Evolutionary conservation across 2,329 filamentous ascomycete species (phyloP).

Genomic region (Botrytis paeoniae): DNA sequence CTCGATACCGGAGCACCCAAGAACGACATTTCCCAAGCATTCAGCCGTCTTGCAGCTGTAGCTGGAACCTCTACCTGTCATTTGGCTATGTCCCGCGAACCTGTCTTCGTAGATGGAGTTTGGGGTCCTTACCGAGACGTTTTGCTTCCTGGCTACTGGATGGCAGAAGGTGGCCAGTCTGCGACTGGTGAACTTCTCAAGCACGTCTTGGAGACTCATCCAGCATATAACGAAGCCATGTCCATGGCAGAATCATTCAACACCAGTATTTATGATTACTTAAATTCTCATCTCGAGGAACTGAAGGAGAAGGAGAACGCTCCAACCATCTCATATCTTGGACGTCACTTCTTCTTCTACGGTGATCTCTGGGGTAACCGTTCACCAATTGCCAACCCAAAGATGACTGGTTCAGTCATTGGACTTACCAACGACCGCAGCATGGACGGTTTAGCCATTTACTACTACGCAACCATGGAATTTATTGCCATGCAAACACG

Average conservation of each 20-base stretch:
- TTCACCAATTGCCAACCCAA: slow-evolving; percentile 85
- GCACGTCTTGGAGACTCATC: slow-evolving; percentile 92
- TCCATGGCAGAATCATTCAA: slow-evolving; percentile 78
- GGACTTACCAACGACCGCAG: slow-evolving; percentile 85
- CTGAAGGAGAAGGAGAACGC: slow-evolving; percentile 67
- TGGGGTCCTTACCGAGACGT: slow-evolving; percentile 98
- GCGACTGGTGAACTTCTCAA: slow-evolving; percentile 93
- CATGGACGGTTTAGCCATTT: slow-evolving; percentile 80
- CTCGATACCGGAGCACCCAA: slow-evolving; percentile 65
- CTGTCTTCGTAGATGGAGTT: slow-evolving; percentile 91
- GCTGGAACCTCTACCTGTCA: slow-evolving; percentile 98
- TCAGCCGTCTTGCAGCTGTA: slow-evolving; percentile 87
- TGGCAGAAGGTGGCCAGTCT: slow-evolving; percentile 95
- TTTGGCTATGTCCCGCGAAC: slow-evolving; percentile 88
- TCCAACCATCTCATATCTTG: slow-evolving; percentile 79
- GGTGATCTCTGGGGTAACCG: slow-evolving; percentile 97
- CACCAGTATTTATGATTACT: slow-evolving; percentile 89
- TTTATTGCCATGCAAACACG: slow-evolving; percentile 97
- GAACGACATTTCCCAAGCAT: slow-evolving; percentile 89
- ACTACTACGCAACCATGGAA: slow-evolving; percentile 96
- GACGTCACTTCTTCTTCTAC: slow-evolving; percentile 96
- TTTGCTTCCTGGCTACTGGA: slow-evolving; percentile 87
- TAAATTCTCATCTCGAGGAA: slow-evolving; percentile 81
- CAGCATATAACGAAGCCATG: slow-evolving; percentile 77
- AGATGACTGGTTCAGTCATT: slow-evolving; percentile 87